Conservation (phyloP, 2,329 filamentous ascomycete species). For the Ascomycota sp. region DNA sequence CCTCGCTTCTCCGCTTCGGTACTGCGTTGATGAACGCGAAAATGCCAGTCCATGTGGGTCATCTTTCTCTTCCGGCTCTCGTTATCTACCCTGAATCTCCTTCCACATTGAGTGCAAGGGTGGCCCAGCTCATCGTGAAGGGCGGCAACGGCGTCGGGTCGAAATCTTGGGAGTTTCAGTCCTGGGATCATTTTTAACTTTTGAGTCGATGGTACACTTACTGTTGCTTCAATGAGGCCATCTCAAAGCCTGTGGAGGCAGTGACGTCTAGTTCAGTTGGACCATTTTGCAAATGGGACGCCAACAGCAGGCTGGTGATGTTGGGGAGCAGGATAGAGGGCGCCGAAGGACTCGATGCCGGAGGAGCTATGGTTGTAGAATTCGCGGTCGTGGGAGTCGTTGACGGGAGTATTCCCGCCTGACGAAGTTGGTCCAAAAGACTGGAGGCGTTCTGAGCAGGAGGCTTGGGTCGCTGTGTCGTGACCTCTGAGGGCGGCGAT, state of each 20-base stretch:
- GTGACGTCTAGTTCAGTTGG: background rate
- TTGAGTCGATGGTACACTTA: slow-evolving; percentile 20
- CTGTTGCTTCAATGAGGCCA: slow-evolving; percentile 49
- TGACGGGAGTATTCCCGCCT: slow-evolving; percentile 42
- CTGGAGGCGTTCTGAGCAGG: slow-evolving; percentile 28
- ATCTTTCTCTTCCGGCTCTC: slow-evolving; percentile 73
- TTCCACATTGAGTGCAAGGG: slow-evolving; percentile 78
- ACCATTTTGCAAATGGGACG: slow-evolving; percentile 8
- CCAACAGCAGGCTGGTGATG: slow-evolving; percentile 16
- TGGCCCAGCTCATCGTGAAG: slow-evolving; percentile 71
- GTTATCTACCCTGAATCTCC: slow-evolving; percentile 59
- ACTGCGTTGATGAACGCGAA: slow-evolving; percentile 77
- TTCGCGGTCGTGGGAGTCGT: slow-evolving; percentile 17
- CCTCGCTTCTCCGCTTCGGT: slow-evolving; percentile 69
- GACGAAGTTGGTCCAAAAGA: slow-evolving; percentile 45
- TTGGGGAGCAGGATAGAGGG: slow-evolving; percentile 13
- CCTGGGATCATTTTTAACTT: background rate
- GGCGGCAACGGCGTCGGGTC: slow-evolving; percentile 49
- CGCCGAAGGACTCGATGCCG: slow-evolving; percentile 7
- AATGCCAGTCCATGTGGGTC: slow-evolving; percentile 95
- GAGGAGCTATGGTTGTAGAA: background rate
- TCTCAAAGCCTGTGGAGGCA: slow-evolving; percentile 32
- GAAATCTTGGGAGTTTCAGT: slow-evolving; percentile 31
- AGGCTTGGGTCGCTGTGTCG: slow-evolving; percentile 14
- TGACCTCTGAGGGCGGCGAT: slow-evolving; percentile 25